phyloP scores from a whole-genome alignment of 2,329 filamentous ascomycete species.

The Cordyceps militaris region DNA sequence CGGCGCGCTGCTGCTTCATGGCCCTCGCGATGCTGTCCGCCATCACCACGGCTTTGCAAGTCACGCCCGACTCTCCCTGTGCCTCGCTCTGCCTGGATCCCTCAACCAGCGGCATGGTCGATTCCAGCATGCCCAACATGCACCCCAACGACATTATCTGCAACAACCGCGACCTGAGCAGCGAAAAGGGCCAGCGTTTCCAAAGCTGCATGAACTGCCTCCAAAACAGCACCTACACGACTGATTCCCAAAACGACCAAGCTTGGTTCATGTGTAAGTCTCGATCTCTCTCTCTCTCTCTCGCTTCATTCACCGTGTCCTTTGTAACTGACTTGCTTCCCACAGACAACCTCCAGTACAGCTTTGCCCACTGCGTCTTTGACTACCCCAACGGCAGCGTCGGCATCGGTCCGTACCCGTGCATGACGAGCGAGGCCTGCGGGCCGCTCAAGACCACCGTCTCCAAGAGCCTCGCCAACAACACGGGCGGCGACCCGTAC shows the following conservation, averaged over 20 bases:
- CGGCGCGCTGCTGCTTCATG: not conserved
- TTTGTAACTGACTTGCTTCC: not conserved
- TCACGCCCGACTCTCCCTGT: slow-evolving; percentile 49
- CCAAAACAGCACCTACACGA: slow-evolving; percentile 41
- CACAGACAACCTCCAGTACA: slow-evolving; percentile 47
- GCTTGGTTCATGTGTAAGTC: slow-evolving; percentile 51
- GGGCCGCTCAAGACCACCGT: slow-evolving; percentile 36
- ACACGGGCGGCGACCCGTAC: slow-evolving; percentile 23
- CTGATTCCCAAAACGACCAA: slow-evolving; percentile 44
- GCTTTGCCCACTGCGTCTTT: slow-evolving; percentile 46
- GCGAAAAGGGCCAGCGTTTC: slow-evolving; percentile 32
- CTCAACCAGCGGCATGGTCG: slow-evolving; percentile 32
- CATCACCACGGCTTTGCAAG: slow-evolving; percentile 36
- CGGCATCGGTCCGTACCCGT: slow-evolving; percentile 38
- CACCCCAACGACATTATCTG: slow-evolving; percentile 40
- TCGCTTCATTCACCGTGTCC: too few species aligned
- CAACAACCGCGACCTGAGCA: slow-evolving; percentile 36
- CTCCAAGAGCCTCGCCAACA: slow-evolving; percentile 31
- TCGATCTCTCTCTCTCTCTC: not conserved
- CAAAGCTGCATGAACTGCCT: slow-evolving; percentile 46
- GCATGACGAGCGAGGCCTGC: slow-evolving; percentile 44
- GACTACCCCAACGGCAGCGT: slow-evolving; percentile 42
- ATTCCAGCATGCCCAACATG: slow-evolving; percentile 40
- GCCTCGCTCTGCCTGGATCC: slow-evolving; percentile 42
- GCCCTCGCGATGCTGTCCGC: slow-evolving; percentile 4